Evolutionary conservation across 352 stramenopile genomes (phyloP).

Genomic region (Phytopythium cucurbitacearum): DNA sequence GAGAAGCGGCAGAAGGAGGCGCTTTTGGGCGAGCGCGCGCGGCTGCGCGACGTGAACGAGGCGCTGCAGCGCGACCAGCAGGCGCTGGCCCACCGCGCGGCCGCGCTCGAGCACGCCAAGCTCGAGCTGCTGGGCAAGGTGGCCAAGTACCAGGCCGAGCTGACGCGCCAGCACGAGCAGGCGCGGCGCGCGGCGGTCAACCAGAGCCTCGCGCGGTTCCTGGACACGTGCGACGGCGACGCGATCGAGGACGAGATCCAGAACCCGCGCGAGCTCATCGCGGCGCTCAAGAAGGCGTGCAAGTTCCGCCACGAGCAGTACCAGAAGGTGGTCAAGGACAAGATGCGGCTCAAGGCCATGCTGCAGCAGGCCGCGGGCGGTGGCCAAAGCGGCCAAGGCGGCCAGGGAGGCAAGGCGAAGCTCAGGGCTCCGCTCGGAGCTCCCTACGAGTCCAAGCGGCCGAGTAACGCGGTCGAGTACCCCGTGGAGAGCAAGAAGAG

Average conservation of each 20-base stretch:
- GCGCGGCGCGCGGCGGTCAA: conserved; percentile 48
- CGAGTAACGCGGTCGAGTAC: conserved; percentile 11
- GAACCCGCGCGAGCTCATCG: conserved; percentile 70
- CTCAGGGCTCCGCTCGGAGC: too few species aligned
- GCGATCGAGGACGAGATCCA: conserved; percentile 72
- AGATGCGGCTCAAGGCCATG: conserved; percentile 65
- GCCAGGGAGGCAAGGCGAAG: conserved; percentile 14
- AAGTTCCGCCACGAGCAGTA: conserved; percentile 82
- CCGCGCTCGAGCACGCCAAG: conserved; percentile 39
- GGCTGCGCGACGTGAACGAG: conserved; percentile 58
- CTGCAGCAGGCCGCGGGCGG: conserved; percentile 31
- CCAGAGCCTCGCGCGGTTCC: conserved; percentile 67
- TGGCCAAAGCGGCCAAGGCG: conserved; percentile 9
- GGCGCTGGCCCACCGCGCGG: conserved; percentile 43
- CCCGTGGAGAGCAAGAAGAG: conserved; percentile 56
- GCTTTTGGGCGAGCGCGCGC: conserved; percentile 50
- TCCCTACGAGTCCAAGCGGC: too few species aligned
- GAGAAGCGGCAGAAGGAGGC: conserved; percentile 75
- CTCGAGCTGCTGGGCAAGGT: conserved; percentile 64
- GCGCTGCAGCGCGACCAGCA: conserved; percentile 62
- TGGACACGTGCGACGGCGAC: conserved; percentile 67
- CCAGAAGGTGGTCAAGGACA: conserved; percentile 78
- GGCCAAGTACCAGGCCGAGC: conserved; percentile 71
- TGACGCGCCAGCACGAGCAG: conserved; percentile 55
- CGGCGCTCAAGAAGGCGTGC: conserved; percentile 79